These are phyloP conservation scores for Plasmodium coatneyi DNA, from an alignment of 169 alveolate species.

Conservation along the genomic window DNA sequence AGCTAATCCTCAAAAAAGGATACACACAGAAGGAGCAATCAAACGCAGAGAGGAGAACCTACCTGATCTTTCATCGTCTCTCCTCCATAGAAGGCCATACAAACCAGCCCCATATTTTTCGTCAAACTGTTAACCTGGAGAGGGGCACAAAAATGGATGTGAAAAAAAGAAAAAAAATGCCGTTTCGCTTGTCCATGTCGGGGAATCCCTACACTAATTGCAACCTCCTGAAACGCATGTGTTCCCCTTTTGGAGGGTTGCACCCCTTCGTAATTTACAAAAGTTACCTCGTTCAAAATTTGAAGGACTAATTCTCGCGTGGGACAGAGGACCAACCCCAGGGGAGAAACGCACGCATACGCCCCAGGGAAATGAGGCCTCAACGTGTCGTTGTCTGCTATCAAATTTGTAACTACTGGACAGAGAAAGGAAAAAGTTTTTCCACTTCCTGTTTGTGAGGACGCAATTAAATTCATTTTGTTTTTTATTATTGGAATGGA, in stretches of 20 bases:
- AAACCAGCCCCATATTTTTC: conserved; percentile 18
- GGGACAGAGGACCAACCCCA: conserved; percentile 70
- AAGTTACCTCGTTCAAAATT: conserved; percentile 91
- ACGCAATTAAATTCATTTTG: conserved; percentile 95
- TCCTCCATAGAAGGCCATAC: conserved; percentile 60
- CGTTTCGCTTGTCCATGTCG: background rate
- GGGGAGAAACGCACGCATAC: conserved; percentile 79
- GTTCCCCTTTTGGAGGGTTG: background rate
- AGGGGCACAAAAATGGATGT: conserved; percentile 80
- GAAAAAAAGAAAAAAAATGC: background rate
- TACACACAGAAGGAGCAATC: background rate
- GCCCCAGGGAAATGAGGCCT: conserved; percentile 55
- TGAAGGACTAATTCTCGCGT: conserved; percentile 53
- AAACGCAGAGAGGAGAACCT: background rate
- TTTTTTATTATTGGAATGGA: conserved; percentile 94
- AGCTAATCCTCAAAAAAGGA: background rate
- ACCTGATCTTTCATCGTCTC: conserved; percentile 62
- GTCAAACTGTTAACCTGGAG: conserved; percentile 51
- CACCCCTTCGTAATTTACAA: conserved; percentile 3
- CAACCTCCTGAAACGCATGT: background rate
- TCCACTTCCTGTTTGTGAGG: conserved; percentile 99
- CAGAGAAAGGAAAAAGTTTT: conserved; percentile 97
- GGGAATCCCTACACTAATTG: background rate
- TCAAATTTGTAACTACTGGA: conserved; percentile 94
- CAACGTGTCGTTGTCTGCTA: conserved; percentile 40